Percentiles rank a stretch among this genome's conserved stretches.
These are phyloP conservation scores for Onygenales sp. DNA, from an alignment of 2,329 filamentous ascomycete species.

Conservation along the genomic window DNA sequence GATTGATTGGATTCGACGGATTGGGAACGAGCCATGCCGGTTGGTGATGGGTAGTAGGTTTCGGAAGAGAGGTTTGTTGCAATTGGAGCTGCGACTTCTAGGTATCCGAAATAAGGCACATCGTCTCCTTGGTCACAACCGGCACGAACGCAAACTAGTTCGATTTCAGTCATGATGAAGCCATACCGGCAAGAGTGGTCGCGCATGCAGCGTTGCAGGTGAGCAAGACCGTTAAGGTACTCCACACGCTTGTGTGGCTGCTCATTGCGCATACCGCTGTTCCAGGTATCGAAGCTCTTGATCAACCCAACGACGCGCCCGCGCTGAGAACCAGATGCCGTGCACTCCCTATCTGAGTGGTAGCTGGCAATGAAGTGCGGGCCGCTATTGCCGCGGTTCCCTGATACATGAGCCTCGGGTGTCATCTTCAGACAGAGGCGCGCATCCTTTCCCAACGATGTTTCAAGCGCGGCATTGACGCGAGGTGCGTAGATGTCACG, in stretches of 20 bases:
- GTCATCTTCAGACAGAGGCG: slow-evolving; percentile 33
- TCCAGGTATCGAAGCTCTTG: slow-evolving; percentile 88
- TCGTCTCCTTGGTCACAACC: slow-evolving; percentile 50
- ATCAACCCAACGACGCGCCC: slow-evolving; percentile 72
- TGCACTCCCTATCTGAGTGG: slow-evolving; percentile 40
- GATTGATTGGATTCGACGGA: slow-evolving; percentile 23
- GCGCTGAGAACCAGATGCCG: slow-evolving; percentile 41
- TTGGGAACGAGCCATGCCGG: slow-evolving; percentile 7
- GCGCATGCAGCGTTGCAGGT: slow-evolving; percentile 85
- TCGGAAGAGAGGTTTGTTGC: slow-evolving; percentile 38
- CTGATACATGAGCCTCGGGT: slow-evolving; percentile 26
- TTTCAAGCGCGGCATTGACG: slow-evolving; percentile 71
- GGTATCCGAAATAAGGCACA: slow-evolving; percentile 76
- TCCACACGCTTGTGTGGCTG: slow-evolving; percentile 76
- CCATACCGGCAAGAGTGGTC: slow-evolving; percentile 89
- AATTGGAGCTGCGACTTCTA: slow-evolving; percentile 60
- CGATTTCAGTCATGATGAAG: slow-evolving; percentile 93
- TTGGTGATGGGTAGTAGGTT: slow-evolving; percentile 6
- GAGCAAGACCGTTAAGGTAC: slow-evolving; percentile 77
- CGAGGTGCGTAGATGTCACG: slow-evolving; percentile 72
- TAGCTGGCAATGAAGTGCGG: slow-evolving; percentile 47
- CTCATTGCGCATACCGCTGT: slow-evolving; percentile 84
- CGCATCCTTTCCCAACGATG: slow-evolving; percentile 61
- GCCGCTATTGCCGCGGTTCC: slow-evolving; percentile 33
- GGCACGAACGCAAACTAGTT: slow-evolving; percentile 80